Percentiles rank a stretch among this genome's conserved stretches.
These are phyloP conservation scores for Rutstroemia sydowiana DNA, from an alignment of 2,329 filamentous ascomycete species.

Conservation along the genomic window DNA sequence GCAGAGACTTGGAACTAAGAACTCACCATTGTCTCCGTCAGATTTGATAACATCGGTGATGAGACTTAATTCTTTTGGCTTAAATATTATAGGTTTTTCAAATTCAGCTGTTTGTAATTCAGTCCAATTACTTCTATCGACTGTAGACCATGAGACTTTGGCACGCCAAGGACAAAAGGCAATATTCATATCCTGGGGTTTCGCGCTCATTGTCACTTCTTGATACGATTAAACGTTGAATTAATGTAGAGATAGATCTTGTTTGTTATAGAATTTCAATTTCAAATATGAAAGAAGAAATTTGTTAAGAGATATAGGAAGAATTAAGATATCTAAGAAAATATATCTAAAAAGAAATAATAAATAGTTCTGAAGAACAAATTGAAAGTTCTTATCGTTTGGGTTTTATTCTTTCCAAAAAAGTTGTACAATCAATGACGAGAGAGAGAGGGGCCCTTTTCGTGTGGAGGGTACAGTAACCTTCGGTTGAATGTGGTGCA, in stretches of 20 bases:
- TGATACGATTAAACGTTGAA: neutral
- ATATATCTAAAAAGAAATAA: conserved; percentile 15
- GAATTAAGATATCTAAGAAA: neutral
- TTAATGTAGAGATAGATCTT: neutral
- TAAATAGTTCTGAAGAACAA: conserved; percentile 13
- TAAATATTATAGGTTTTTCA: neutral
- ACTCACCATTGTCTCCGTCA: neutral
- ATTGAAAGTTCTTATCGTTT: conserved; percentile 24
- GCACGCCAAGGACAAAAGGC: conserved; percentile 27
- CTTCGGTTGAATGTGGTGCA: conserved; percentile 27
- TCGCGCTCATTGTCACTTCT: neutral
- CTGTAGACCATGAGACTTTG: conserved; percentile 19
- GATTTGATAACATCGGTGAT: neutral
- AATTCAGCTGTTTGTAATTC: conserved; percentile 9
- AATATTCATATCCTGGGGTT: conserved; percentile 23
- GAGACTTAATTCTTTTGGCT: neutral
- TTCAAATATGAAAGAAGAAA: neutral
- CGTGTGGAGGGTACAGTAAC: neutral
- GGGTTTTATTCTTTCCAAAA: conserved; percentile 5
- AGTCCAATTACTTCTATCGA: conserved; percentile 17
- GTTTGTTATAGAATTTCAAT: conserved; percentile 9
- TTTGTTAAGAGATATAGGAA: neutral
- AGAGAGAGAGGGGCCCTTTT: neutral
- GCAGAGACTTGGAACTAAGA: neutral
- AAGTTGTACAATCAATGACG: conserved; percentile 7